phyloP scores from a whole-genome alignment of 2,329 filamentous ascomycete species.

The Penicillium sp. region DNA sequence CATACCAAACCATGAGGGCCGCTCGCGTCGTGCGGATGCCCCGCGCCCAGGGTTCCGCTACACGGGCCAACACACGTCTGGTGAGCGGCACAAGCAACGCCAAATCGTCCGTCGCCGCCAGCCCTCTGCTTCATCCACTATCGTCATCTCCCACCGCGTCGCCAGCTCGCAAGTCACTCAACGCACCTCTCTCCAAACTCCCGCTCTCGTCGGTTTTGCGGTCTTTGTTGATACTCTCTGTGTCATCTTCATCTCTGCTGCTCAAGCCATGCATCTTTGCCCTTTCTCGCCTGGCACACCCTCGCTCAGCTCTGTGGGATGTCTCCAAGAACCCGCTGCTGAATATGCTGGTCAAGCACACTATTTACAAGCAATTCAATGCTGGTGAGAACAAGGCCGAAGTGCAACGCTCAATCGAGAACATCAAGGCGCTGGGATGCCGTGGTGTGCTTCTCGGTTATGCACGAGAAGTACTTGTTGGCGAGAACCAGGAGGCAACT shows the following conservation, averaged over 20 bases:
- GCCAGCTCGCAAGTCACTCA: slow-evolving; percentile 26
- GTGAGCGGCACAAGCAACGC: slow-evolving; percentile 38
- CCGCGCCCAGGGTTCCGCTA: slow-evolving; percentile 11
- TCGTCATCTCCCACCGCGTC: slow-evolving; percentile 16
- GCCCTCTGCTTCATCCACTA: slow-evolving; percentile 25
- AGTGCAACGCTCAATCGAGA: slow-evolving; percentile 48
- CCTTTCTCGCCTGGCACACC: slow-evolving; percentile 60
- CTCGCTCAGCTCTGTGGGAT: slow-evolving; percentile 47
- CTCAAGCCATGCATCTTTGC: slow-evolving; percentile 71
- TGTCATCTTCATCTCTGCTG: slow-evolving; percentile 53
- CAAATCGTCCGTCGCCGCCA: slow-evolving; percentile 33
- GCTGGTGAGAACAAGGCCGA: slow-evolving; percentile 54
- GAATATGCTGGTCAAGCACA: slow-evolving; percentile 47
- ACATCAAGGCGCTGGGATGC: slow-evolving; percentile 53
- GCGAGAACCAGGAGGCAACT: slow-evolving; percentile 33
- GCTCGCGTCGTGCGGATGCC: slow-evolving; percentile 31
- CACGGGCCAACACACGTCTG: slow-evolving; percentile 20
- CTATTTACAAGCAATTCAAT: slow-evolving; percentile 60
- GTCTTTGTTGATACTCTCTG: slow-evolving; percentile 39
- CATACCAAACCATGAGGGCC: slow-evolving; percentile 28
- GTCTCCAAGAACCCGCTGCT: slow-evolving; percentile 52
- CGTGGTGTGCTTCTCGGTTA: slow-evolving; percentile 57
- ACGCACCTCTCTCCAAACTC: slow-evolving; percentile 38
- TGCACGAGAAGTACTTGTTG: slow-evolving; percentile 58
- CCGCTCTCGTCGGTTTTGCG: slow-evolving; percentile 41